Evolutionary conservation across 345 rosid species (phyloP).

Genomic region (Clarkia xantiana): DNA sequence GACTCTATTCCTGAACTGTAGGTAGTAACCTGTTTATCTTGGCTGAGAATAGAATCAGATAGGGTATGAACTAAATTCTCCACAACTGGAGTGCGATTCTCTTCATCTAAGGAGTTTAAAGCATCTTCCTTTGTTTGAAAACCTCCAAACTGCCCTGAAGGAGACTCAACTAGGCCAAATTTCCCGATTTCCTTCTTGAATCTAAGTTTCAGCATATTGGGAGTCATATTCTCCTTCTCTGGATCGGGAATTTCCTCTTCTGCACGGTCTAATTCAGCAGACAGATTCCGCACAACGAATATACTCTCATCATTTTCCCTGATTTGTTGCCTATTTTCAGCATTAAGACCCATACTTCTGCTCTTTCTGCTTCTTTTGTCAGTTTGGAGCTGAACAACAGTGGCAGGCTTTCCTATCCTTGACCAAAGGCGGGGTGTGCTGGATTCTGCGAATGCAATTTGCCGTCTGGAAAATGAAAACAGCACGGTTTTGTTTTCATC

Average conservation of each 20-base stretch:
- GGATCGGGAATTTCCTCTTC: constrained; percentile 56
- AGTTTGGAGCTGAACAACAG: constrained; percentile 45
- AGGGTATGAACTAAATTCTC: too few relatives aligned
- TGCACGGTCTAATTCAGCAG: constrained; percentile 18
- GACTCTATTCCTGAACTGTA: too few relatives aligned
- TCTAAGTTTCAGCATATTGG: constrained; percentile 32
- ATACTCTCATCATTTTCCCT: constrained; percentile 11
- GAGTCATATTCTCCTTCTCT: constrained; percentile 76
- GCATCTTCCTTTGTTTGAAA: constrained; percentile 16
- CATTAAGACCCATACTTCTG: constrained; percentile 11
- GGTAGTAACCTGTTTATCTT: too few relatives aligned
- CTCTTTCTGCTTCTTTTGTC: constrained; percentile 26
- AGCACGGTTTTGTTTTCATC: too few relatives aligned
- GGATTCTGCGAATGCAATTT: constrained; percentile 20
- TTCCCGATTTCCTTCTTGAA: constrained; percentile 32
- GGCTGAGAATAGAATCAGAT: too few relatives aligned
- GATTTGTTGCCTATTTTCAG: constrained; percentile 18
- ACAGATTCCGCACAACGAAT: constrained; percentile 7
- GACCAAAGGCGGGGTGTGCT: constrained; percentile 45
- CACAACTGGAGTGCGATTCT: too few relatives aligned
- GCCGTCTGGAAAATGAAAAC: too few relatives aligned
- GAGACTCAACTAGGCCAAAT: constrained; percentile 12
- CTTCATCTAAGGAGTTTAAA: too few relatives aligned
- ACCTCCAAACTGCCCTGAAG: constrained; percentile 14
- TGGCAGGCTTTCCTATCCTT: constrained; percentile 58